Evolutionary conservation across 2,329 filamentous ascomycete species (phyloP).

Genomic region (Aureobasidium mangrovei): DNA sequence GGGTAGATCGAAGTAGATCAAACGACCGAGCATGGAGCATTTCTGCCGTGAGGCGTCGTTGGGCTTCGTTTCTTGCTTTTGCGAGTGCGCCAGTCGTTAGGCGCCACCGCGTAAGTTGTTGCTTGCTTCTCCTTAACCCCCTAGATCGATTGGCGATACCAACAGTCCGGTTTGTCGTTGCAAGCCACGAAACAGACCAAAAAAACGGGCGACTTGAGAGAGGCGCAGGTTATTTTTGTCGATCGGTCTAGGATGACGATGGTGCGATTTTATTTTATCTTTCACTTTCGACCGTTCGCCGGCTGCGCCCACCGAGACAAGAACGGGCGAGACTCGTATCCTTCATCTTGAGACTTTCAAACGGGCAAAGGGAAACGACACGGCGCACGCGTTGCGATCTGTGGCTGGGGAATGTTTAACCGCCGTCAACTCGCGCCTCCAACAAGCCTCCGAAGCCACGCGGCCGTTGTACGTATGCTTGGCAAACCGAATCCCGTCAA

Average conservation of each 20-base stretch:
- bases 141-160: background rate
- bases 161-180: background rate
- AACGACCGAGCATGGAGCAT: too few species aligned
- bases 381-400: background rate
- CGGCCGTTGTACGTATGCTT: background rate
- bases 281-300: background rate
- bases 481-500: background rate
- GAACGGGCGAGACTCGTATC: slow-evolving; percentile 2
- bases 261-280: background rate
- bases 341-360: background rate
- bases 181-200: background rate
- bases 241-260: background rate
- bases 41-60: too few species aligned
- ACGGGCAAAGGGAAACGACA: too few species aligned
- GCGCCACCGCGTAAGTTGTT: too few species aligned
- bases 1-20: too few species aligned
- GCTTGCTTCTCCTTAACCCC: too few species aligned
- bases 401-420: background rate
- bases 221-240: background rate
- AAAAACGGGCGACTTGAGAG: background rate
- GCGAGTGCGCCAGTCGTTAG: too few species aligned
- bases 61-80: too few species aligned
- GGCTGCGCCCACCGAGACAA: slow-evolving; percentile 5
- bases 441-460: background rate
- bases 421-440: background rate